These are phyloP conservation scores for Ceriops zippeliana DNA, from an alignment of 345 rosid species.

Conservation along the genomic window DNA sequence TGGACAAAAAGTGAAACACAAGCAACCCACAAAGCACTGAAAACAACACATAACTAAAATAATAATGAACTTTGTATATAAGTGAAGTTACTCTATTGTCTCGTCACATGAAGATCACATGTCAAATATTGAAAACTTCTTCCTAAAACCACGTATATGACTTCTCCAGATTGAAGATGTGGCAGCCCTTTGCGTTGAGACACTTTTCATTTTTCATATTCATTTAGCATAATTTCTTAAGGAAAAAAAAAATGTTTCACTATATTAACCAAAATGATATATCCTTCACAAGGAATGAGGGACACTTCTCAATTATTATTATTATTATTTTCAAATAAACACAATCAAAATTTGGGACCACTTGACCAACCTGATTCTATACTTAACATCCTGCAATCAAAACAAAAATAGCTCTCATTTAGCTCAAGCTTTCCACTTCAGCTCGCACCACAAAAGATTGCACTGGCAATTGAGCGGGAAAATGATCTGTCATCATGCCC, in stretches of 20 bases:
- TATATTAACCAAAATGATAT: slow-evolving; percentile 13
- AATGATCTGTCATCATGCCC: slow-evolving; percentile 35
- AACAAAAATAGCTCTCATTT: neutral
- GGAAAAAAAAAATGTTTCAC: neutral
- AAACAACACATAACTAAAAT: too few relatives aligned
- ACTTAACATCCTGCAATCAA: neutral
- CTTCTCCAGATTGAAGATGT: too few relatives aligned
- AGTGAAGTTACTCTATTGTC: too few relatives aligned
- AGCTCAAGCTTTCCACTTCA: slow-evolving; percentile 49
- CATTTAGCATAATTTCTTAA: slow-evolving; percentile 3
- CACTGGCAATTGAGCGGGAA: slow-evolving; percentile 38
- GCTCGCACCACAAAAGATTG: slow-evolving; percentile 45
- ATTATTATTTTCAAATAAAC: neutral
- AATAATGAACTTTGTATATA: too few relatives aligned
- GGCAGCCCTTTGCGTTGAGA: too few relatives aligned
- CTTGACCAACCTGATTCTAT: slow-evolving; percentile 9
- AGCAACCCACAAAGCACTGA: too few relatives aligned
- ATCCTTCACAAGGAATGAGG: slow-evolving; percentile 4
- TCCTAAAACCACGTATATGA: too few relatives aligned
- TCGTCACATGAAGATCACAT: too few relatives aligned
- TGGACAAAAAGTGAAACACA: too few relatives aligned
- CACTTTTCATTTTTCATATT: neutral
- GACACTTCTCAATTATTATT: slow-evolving; percentile 12
- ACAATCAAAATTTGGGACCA: neutral
- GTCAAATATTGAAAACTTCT: too few relatives aligned